Conservation (phyloP, 2,329 filamentous ascomycete genomes). For the Pestalotiopsis sp. region DNA sequence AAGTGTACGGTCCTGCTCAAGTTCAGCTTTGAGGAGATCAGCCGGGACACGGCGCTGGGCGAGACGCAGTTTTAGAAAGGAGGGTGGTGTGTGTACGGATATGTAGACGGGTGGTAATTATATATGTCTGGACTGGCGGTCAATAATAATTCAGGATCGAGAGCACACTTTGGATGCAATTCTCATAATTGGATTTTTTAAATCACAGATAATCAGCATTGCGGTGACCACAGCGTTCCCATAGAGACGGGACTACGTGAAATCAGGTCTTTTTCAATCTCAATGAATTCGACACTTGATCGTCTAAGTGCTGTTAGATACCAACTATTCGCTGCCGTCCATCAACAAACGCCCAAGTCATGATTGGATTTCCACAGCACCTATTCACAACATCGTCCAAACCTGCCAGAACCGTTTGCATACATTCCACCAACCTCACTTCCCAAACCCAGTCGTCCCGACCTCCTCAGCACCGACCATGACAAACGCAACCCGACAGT, state of each 20-base stretch:
- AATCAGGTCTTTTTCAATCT: neutral
- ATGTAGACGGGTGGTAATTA: neutral
- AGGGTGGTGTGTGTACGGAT: neutral
- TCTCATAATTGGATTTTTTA: no score
- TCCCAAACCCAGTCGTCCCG: conserved; percentile 14
- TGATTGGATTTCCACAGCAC: no score
- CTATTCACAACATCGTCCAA: neutral
- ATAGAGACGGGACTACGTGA: neutral
- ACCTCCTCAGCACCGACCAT: conserved; percentile 43
- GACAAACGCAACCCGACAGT: conserved; percentile 41
- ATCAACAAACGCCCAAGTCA: neutral
- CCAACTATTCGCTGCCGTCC: neutral
- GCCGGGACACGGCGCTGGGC: conserved; percentile 1
- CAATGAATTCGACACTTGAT: neutral
- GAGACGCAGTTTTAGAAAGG: neutral
- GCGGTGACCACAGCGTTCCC: no score
- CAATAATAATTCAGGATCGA: neutral
- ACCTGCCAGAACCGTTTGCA: no score
- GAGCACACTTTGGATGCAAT: no score
- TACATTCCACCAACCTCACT: conserved; percentile 14
- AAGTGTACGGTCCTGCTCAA: conserved; percentile 62
- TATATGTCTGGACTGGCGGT: neutral
- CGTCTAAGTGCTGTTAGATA: neutral
- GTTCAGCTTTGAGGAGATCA: conserved; percentile 56
- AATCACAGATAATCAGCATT: no score